Evolutionary conservation across 495 filamentous ascomycete genomes (phyloP).

Genomic region (Polyplosphaeria fusca): DNA sequence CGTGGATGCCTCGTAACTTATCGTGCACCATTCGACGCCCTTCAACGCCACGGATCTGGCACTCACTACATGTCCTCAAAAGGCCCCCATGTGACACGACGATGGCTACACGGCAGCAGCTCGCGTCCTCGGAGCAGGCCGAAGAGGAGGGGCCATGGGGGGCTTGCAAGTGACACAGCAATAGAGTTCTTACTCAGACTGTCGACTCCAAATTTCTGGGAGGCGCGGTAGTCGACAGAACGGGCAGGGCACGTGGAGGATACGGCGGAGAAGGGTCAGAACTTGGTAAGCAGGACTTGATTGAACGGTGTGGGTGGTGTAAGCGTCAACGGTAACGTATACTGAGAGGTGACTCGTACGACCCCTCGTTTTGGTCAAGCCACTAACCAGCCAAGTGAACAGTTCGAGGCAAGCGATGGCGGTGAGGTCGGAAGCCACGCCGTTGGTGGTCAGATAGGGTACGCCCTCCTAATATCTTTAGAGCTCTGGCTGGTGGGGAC

Average conservation of each 20-base stretch:
- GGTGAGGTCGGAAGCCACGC: background rate
- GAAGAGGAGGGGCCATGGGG: conserved; percentile 6
- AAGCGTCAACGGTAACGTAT: conserved; percentile 7
- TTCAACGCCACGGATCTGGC: background rate
- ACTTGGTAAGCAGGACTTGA: conserved; percentile 18
- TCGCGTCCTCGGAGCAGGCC: conserved; percentile 18
- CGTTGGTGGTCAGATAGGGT: conserved; percentile 4
- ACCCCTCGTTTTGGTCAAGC: background rate
- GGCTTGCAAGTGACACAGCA: conserved; percentile 25
- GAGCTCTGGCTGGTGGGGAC: background rate
- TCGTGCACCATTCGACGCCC: background rate
- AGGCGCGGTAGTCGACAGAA: conserved; percentile 20
- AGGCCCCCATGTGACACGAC: background rate
- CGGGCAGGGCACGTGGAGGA: conserved; percentile 4
- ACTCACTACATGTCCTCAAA: background rate
- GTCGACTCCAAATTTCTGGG: conserved; percentile 4
- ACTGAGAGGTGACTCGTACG: background rate
- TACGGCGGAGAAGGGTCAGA: background rate
- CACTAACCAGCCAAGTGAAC: background rate
- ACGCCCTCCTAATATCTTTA: conserved; percentile 2
- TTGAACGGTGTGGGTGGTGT: conserved; percentile 9
- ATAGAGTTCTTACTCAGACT: conserved; percentile 27
- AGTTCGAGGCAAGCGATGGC: background rate
- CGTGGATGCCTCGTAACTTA: background rate
- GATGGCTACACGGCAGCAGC: background rate